Percentiles rank a stretch among this genome's conserved stretches.
These are phyloP conservation scores for Lantana camara DNA, from an alignment of 257 asterid genomes.

Conservation along the genomic window DNA sequence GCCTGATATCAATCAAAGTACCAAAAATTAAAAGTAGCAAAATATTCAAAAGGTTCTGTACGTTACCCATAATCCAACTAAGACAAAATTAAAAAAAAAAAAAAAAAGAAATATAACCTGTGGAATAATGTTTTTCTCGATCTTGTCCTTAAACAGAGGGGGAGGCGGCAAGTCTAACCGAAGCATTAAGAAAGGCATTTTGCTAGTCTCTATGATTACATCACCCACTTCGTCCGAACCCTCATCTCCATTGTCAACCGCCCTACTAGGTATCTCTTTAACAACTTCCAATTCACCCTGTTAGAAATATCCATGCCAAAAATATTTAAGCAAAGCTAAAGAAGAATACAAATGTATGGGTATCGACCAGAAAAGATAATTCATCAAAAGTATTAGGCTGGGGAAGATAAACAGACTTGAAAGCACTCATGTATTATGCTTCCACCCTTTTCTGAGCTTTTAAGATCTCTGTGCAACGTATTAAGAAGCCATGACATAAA, in stretches of 20 bases:
- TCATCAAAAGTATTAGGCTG: not conserved
- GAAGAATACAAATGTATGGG: slow-evolving; percentile 4
- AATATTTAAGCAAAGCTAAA: slow-evolving; percentile 2
- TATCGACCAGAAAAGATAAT: not conserved
- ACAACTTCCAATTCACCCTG: slow-evolving; percentile 98
- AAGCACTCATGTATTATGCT: slow-evolving; percentile 92
- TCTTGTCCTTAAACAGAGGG: slow-evolving; percentile 87
- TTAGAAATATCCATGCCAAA: slow-evolving; percentile 26
- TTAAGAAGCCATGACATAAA: slow-evolving; percentile 98
- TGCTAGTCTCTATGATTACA: slow-evolving; percentile 55
- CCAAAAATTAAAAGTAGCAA: slow-evolving; percentile 7
- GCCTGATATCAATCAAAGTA: not conserved
- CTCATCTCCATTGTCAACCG: slow-evolving; percentile 44
- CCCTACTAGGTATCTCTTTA: slow-evolving; percentile 57
- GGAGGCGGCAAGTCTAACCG: slow-evolving; percentile 99
- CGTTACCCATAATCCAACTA: slow-evolving; percentile 17
- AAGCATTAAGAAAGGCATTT: slow-evolving; percentile 91
- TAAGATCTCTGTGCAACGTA: slow-evolving; percentile 76
- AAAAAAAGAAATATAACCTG: slow-evolving; percentile 52
- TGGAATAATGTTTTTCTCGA: slow-evolving; percentile 98
- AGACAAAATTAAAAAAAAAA: not conserved
- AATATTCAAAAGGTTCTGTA: not conserved
- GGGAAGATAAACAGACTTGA: too few relatives aligned
- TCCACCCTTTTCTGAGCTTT: slow-evolving; percentile 60
- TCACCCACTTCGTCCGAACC: slow-evolving; percentile 43